phyloP scores from a whole-genome alignment of 2,329 filamentous ascomycete genomes.

The Ophiostoma himal-ulmi region DNA sequence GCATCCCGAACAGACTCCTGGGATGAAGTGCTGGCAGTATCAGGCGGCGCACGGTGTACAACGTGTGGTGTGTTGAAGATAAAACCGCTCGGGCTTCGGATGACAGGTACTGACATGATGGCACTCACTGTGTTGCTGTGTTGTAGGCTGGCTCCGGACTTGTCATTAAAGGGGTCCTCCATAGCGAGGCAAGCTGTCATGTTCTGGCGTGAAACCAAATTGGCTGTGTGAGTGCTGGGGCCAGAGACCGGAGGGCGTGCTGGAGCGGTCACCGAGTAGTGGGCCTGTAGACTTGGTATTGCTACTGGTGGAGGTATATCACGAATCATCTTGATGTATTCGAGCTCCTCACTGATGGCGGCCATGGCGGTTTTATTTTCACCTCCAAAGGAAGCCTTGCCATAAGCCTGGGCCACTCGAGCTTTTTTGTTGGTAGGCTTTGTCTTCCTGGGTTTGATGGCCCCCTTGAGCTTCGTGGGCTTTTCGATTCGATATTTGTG shows the following conservation, averaged over 20 bases:
- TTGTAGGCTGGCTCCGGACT: not conserved
- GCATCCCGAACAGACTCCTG: not conserved
- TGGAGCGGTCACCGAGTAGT: too few species aligned
- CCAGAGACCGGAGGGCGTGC: not conserved
- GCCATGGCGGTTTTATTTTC: too few species aligned
- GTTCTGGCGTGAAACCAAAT: not conserved
- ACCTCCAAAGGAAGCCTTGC: not conserved
- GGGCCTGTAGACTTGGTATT: not conserved
- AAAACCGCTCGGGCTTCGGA: not conserved
- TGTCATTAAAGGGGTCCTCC: not conserved
- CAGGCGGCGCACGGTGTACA: not conserved
- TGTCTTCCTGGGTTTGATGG: not conserved
- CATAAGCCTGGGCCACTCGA: not conserved
- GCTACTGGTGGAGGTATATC: not conserved
- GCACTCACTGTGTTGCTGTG: not conserved
- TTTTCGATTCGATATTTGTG: not conserved
- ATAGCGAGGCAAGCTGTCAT: not conserved
- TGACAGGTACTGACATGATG: not conserved
- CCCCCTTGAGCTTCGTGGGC: not conserved
- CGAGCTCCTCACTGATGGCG: not conserved
- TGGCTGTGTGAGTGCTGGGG: not conserved
- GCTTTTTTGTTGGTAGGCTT: not conserved
- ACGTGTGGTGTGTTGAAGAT: not conserved
- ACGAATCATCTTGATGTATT: not conserved
- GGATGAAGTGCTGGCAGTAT: not conserved